Evolutionary conservation across 257 asterid genomes (phyloP).

Genomic region (Solanum lignicaule): DNA sequence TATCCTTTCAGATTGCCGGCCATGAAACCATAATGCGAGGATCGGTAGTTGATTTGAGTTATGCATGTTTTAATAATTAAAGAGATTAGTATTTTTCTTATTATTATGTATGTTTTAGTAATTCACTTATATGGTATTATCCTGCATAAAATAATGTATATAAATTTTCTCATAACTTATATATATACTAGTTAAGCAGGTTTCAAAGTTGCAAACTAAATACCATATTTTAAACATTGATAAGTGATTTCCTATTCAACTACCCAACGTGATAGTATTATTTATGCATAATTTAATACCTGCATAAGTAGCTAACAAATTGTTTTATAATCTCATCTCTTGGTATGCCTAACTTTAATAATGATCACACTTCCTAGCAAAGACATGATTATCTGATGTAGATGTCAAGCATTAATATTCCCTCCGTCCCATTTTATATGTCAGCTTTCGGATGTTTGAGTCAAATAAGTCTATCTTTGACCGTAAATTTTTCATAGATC

Average conservation of each 20-base stretch:
- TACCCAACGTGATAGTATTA: background rate
- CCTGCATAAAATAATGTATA: too few species aligned
- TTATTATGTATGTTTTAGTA: too few species aligned
- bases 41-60: too few species aligned
- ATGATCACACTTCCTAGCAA: background rate
- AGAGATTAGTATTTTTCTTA: too few species aligned
- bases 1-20: background rate
- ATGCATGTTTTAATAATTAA: too few species aligned
- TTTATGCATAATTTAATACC: background rate
- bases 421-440: too few species aligned
- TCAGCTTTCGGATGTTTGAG: too few species aligned
- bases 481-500: too few species aligned
- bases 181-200: background rate
- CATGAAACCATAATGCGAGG: background rate
- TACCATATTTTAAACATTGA: background rate
- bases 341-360: background rate
- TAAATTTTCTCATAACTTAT: background rate
- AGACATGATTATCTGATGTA: background rate
- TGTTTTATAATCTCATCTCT: background rate
- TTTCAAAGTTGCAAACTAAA: background rate
- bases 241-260: background rate
- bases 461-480: too few species aligned
- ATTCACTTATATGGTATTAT: too few species aligned
- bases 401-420: background rate
- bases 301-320: background rate